Percentiles rank a stretch among this genome's conserved stretches.
phyloP scores from a whole-genome alignment of 192 early-diverging fungal species.

The Rhizophagus clarus region DNA sequence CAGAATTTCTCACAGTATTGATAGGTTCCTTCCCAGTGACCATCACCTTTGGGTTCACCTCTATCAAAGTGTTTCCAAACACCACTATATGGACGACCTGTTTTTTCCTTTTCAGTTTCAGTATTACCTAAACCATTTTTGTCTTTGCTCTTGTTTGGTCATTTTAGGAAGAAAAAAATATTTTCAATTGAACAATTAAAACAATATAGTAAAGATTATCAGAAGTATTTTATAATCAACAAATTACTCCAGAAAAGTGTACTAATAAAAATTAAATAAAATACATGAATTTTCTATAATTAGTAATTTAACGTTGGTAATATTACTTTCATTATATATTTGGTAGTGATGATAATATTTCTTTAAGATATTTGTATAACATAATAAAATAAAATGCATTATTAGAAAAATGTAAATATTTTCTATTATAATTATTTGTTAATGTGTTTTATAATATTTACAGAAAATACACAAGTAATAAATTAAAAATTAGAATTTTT shows the following conservation, averaged over 20 bases:
- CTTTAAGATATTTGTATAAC: too few species aligned
- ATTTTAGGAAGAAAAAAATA: neutral
- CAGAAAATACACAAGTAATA: too few species aligned
- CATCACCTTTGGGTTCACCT: neutral
- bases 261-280: neutral
- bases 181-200: neutral
- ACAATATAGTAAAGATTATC: too few species aligned
- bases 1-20: neutral
- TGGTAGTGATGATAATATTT: too few species aligned
- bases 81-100: neutral
- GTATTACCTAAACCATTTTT: neutral
- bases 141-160: neutral
- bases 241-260: neutral
- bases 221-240: too few species aligned
- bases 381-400: too few species aligned
- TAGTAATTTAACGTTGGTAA: neutral
- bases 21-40: neutral
- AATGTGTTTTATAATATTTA: too few species aligned
- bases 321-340: neutral
- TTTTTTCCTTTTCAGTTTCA: neutral
- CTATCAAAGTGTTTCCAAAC: neutral
- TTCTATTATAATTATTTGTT: too few species aligned
- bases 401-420: too few species aligned
- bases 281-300: neutral
- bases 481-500: too few species aligned